Percentiles rank a stretch among this genome's conserved stretches.
Conservation (phyloP, 2,329 filamentous ascomycete species). For the Ceratocystis eucalypticola region DNA sequence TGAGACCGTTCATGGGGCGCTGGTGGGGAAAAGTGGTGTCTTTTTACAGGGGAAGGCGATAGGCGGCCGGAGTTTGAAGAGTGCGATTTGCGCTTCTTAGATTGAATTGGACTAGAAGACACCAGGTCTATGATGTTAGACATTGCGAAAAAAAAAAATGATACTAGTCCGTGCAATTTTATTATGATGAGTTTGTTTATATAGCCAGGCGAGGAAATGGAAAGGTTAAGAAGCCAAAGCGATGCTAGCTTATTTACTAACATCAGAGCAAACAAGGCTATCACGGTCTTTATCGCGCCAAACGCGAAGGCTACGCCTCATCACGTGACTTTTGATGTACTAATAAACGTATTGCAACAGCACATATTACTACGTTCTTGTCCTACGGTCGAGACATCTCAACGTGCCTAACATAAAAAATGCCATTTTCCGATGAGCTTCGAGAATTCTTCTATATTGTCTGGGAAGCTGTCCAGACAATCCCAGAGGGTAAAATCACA, state of each 20-base stretch:
- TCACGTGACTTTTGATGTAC: background rate
- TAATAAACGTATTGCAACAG: background rate
- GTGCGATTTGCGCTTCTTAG: background rate
- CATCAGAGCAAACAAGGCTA: background rate
- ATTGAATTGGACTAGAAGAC: conserved; percentile 6
- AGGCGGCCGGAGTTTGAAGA: background rate
- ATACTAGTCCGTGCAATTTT: background rate
- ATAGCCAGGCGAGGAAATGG: background rate
- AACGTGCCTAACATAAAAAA: conserved; percentile 24
- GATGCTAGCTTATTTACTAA: background rate
- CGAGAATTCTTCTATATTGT: conserved; percentile 62
- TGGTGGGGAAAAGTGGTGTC: background rate
- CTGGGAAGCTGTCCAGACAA: conserved; percentile 72
- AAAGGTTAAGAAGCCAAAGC: background rate
- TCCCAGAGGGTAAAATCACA: conserved; percentile 71
- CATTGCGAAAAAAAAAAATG: background rate
- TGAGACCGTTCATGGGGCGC: background rate
- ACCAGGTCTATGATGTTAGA: conserved; percentile 1
- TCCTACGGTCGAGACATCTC: too few relatives aligned
- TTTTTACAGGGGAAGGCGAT: background rate
- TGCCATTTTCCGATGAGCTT: conserved; percentile 63
- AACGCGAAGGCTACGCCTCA: background rate
- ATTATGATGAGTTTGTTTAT: background rate
- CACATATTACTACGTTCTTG: too few relatives aligned
- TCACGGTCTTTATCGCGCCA: background rate